Conservation (phyloP, 2,329 filamentous ascomycete species). For the Colletotrichum tamarilloi region DNA sequence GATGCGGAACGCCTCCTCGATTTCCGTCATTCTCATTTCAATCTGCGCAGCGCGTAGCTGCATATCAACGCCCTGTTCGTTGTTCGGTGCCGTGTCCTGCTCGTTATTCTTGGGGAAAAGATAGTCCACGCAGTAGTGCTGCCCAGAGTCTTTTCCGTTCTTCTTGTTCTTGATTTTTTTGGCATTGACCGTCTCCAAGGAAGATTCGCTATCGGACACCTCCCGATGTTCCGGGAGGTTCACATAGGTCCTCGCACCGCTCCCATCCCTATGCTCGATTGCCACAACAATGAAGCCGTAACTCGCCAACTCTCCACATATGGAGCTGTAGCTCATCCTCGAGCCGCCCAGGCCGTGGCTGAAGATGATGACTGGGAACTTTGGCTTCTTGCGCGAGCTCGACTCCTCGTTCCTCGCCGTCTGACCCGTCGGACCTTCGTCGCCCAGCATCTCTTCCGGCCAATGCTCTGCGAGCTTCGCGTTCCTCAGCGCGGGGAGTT, state of each 20-base stretch:
- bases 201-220: conserved; percentile 44
- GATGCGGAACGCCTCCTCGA: conserved; percentile 71
- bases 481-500: conserved; percentile 73
- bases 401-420: conserved; percentile 41
- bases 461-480: conserved; percentile 66
- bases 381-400: conserved; percentile 48
- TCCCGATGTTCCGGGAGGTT: conserved; percentile 61
- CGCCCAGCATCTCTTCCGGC: conserved; percentile 53
- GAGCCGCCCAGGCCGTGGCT: conserved; percentile 75
- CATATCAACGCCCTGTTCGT: conserved; percentile 68
- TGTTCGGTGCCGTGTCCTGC: conserved; percentile 62
- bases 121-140: conserved; percentile 67
- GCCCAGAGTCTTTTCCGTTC: conserved; percentile 40
- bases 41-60: conserved; percentile 71
- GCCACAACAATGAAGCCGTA: conserved; percentile 74
- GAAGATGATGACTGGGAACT: conserved; percentile 73
- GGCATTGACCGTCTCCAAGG: conserved; percentile 46
- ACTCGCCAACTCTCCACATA: conserved; percentile 75
- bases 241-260: conserved; percentile 69
- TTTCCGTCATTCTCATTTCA: conserved; percentile 70
- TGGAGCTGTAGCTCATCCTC: conserved; percentile 69
- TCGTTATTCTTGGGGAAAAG: conserved; percentile 70
- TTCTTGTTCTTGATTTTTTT: conserved; percentile 48
- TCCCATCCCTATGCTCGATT: conserved; percentile 74
- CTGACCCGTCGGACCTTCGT: conserved; percentile 48